phyloP scores from a whole-genome alignment of 78 protist species.

The Planoprotostelium fungivorum region DNA sequence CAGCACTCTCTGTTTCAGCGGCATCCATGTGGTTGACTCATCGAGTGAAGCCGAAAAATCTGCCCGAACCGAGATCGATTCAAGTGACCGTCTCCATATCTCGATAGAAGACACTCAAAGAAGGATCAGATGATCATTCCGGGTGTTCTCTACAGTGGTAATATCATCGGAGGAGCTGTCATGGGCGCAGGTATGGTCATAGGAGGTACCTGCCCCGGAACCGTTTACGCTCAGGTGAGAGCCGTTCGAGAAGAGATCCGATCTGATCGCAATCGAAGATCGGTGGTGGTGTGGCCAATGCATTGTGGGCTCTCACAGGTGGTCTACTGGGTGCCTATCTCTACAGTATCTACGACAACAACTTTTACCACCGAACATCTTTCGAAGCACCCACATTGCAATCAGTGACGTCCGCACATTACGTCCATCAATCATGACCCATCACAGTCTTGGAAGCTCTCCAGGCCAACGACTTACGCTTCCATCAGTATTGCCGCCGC shows the following conservation, averaged over 20 bases:
- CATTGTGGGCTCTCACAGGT: constrained; percentile 33
- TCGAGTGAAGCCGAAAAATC: too few relatives aligned
- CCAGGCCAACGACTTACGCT: too few relatives aligned
- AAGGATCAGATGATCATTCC: neutral
- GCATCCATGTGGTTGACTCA: too few relatives aligned
- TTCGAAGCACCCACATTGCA: neutral
- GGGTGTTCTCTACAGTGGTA: neutral
- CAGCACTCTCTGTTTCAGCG: neutral
- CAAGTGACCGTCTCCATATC: too few relatives aligned
- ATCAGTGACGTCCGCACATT: neutral
- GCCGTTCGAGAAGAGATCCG: neutral
- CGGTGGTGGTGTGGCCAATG: constrained; percentile 11
- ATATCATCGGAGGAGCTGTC: constrained; percentile 38
- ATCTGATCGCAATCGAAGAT: neutral
- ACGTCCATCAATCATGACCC: too few relatives aligned
- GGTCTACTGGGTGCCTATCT: constrained; percentile 26
- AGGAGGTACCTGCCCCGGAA: constrained; percentile 60
- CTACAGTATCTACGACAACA: constrained; percentile 1
- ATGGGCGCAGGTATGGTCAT: constrained; percentile 38
- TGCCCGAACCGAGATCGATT: too few relatives aligned
- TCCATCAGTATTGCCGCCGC: too few relatives aligned
- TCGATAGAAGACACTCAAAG: too few relatives aligned
- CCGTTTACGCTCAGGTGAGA: constrained; percentile 40
- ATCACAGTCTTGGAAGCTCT: too few relatives aligned
- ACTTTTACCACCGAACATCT: neutral